Conservation (phyloP, 345 rosid species). For the Rhizophora mangle region DNA sequence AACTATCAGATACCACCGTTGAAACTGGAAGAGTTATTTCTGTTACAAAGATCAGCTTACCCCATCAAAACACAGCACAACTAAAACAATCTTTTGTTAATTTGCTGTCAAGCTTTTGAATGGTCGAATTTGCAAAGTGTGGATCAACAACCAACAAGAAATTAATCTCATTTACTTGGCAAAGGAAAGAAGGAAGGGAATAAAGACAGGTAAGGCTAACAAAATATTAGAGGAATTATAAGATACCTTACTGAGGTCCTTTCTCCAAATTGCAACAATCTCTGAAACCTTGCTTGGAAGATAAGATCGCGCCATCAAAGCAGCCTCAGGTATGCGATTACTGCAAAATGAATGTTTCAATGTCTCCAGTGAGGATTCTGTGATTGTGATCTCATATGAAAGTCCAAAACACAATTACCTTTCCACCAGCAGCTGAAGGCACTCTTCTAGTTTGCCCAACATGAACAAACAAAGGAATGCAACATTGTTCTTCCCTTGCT, state of each 20-base stretch:
- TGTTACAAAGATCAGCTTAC: neutral
- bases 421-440: constrained; percentile 88
- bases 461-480: constrained; percentile 87
- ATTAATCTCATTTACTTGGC: neutral
- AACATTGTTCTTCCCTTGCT: constrained; percentile 97
- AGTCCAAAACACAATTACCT: constrained; percentile 45
- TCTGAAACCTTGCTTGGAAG: constrained; percentile 99
- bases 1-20: neutral
- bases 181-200: neutral
- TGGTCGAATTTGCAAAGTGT: neutral
- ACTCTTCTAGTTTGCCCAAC: constrained; percentile 95
- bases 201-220: constrained; percentile 1
- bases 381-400: constrained; percentile 9
- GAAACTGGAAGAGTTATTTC: neutral
- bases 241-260: constrained; percentile 82
- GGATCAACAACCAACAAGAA: neutral
- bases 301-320: constrained; percentile 96
- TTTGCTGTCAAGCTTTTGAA: neutral
- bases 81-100: neutral
- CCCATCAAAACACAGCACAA: neutral
- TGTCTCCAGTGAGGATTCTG: constrained; percentile 13
- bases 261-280: constrained; percentile 94
- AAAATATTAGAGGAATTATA: constrained; percentile 3
- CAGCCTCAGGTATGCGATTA: constrained; percentile 99
- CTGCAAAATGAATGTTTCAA: constrained; percentile 43